Evolutionary conservation across 345 rosid genomes (phyloP).

Genomic region (Clarkia xantiana): DNA sequence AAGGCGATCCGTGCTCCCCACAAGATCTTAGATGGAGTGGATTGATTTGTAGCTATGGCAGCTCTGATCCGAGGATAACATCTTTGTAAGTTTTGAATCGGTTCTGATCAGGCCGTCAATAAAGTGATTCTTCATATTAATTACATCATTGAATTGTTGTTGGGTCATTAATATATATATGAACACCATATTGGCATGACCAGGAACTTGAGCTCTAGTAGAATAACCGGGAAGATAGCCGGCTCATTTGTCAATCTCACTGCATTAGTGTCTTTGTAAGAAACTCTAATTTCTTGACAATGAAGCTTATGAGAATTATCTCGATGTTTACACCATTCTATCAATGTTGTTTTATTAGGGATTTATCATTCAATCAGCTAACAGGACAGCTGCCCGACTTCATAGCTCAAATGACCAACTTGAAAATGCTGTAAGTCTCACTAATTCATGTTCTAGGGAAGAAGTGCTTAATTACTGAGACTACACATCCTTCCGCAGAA

Average conservation of each 20-base stretch:
- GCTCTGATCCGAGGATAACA: constrained; percentile 8
- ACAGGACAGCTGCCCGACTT: constrained; percentile 31
- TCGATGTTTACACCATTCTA: neutral
- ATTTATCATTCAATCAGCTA: constrained; percentile 39
- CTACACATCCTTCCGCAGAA: constrained; percentile 9
- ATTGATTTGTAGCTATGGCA: constrained; percentile 8
- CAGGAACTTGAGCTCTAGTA: constrained; percentile 43
- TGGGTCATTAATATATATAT: neutral
- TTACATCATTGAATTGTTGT: neutral
- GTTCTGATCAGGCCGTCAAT: too few relatives aligned
- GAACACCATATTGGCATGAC: neutral
- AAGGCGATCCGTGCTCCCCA: constrained; percentile 23
- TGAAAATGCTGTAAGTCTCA: constrained; percentile 39
- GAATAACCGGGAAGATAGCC: constrained; percentile 28
- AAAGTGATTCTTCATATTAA: neutral
- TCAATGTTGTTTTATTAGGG: constrained; percentile 20
- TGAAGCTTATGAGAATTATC: neutral
- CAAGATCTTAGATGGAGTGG: constrained; percentile 7
- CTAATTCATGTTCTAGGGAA: too few relatives aligned
- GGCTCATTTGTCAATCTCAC: constrained; percentile 20
- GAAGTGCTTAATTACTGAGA: too few relatives aligned
- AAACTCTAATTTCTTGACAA: neutral
- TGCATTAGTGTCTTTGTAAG: constrained; percentile 29
- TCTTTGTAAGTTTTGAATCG: constrained; percentile 13
- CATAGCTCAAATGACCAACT: constrained; percentile 16